A percentile compares a stretch with the other conserved stretches of the same genome.
These are phyloP conservation scores for Amanita brunnescens DNA, from an alignment of 768 basidiomycete genomes.

Conservation along the genomic window DNA sequence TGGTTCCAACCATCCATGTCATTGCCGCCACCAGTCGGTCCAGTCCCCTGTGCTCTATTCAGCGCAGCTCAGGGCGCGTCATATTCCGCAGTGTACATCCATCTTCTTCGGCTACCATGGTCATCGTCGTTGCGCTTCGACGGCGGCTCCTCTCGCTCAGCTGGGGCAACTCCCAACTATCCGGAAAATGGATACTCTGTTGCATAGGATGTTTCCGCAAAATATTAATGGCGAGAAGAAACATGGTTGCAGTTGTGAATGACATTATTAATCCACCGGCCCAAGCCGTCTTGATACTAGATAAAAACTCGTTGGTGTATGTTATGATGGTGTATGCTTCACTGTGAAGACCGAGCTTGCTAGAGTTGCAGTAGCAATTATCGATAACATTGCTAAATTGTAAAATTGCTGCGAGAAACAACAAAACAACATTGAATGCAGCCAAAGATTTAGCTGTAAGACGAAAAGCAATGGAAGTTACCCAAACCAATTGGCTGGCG, in stretches of 20 bases:
- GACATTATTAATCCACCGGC: not conserved
- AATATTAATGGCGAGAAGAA: not conserved
- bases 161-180: too few relatives aligned
- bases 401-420: conserved; percentile 21
- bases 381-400: conserved; percentile 27
- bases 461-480: conserved; percentile 18
- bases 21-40: too few relatives aligned
- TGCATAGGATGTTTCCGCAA: not conserved
- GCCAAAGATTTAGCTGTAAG: conserved; percentile 23
- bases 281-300: not conserved
- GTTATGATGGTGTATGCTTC: conserved; percentile 23
- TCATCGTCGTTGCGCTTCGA: too few relatives aligned
- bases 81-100: too few relatives aligned
- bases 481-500: conserved; percentile 9
- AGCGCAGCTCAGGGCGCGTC: too few relatives aligned
- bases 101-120: too few relatives aligned
- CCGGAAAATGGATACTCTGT: too few relatives aligned
- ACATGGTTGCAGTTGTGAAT: not conserved
- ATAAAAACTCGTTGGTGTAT: not conserved
- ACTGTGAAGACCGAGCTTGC: conserved; percentile 18
- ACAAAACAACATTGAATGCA: conserved; percentile 22
- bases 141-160: too few relatives aligned
- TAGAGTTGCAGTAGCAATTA: too few relatives aligned
- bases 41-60: too few relatives aligned
- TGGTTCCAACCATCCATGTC: too few relatives aligned